These are phyloP conservation scores for Pseudohalonectria lignicola DNA, from an alignment of 2,329 filamentous ascomycete genomes.

Conservation along the genomic window DNA sequence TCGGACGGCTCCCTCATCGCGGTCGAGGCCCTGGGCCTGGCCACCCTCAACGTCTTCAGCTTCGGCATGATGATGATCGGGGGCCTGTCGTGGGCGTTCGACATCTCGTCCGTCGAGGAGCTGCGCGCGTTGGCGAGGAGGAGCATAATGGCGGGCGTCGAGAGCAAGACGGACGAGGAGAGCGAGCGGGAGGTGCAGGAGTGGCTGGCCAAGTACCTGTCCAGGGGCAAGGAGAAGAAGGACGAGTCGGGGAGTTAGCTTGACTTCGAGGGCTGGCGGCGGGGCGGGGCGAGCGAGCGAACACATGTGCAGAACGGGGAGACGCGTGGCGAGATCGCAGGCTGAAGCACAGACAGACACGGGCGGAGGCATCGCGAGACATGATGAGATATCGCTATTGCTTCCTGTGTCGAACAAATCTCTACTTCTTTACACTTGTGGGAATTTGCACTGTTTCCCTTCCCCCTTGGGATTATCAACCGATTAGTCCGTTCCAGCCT, in stretches of 20 bases:
- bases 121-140: constrained; percentile 40
- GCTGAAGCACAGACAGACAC: too few species aligned
- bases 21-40: constrained; percentile 71
- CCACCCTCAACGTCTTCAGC: constrained; percentile 74
- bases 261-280: too few species aligned
- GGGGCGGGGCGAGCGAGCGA: too few species aligned
- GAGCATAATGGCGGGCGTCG: constrained; percentile 20
- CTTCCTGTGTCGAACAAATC: too few species aligned
- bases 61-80: constrained; percentile 66
- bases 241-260: not conserved
- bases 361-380: too few species aligned
- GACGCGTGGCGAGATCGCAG: too few species aligned
- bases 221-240: not conserved
- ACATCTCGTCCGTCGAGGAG: constrained; percentile 61
- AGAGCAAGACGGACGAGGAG: constrained; percentile 27
- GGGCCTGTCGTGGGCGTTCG: constrained; percentile 63
- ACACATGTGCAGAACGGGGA: too few species aligned
- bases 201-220: constrained; percentile 47
- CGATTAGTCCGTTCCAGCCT: too few species aligned
- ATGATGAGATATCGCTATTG: too few species aligned
- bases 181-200: constrained; percentile 51
- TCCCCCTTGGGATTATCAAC: too few species aligned
- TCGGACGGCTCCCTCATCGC: constrained; percentile 58
- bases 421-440: too few species aligned
- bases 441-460: too few species aligned